Evolutionary conservation across 2,329 filamentous ascomycete species (phyloP).

Genomic region (Tolypocladium inflatum): DNA sequence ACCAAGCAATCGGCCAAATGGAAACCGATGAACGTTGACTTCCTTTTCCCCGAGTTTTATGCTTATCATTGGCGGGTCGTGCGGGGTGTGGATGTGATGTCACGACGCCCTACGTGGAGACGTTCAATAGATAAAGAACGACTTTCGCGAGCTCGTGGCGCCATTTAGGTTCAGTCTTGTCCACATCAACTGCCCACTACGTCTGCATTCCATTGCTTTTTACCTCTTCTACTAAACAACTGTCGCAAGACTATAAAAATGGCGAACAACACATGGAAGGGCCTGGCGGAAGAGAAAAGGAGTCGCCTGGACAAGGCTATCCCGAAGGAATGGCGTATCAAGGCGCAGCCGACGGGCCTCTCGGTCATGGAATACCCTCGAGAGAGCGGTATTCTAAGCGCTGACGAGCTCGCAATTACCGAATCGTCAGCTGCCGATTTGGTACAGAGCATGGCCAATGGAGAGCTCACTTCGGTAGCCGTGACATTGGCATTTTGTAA

Average conservation of each 20-base stretch:
- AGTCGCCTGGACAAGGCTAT: slow-evolving; percentile 5
- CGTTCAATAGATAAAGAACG: too few species aligned
- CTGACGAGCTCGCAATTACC: slow-evolving; percentile 43
- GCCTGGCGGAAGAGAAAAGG: slow-evolving; percentile 4
- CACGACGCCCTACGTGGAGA: too few species aligned
- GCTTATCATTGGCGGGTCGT: too few species aligned
- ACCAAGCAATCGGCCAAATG: too few species aligned
- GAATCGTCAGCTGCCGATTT: slow-evolving; percentile 34
- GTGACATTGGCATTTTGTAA: slow-evolving; percentile 36
- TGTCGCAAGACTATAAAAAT: not conserved
- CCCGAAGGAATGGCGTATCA: slow-evolving; percentile 6
- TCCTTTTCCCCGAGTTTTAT: too few species aligned
- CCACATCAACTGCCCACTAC: too few species aligned
- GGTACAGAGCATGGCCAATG: slow-evolving; percentile 19
- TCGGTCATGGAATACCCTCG: slow-evolving; percentile 4
- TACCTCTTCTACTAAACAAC: too few species aligned
- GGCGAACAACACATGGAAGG: slow-evolving; percentile 1
- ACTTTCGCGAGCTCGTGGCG: too few species aligned
- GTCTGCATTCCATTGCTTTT: too few species aligned
- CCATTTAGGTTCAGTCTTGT: too few species aligned
- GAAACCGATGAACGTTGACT: too few species aligned
- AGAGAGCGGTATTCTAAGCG: slow-evolving; percentile 34
- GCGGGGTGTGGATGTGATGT: too few species aligned
- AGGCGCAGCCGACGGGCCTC: not conserved
- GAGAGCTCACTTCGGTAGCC: slow-evolving; percentile 19